A percentile compares a stretch with the other conserved stretches of the same genome.
Evolutionary conservation across 1,284 basidiomycete genomes (phyloP).

Genomic region (Sanghuangporus baumii): DNA sequence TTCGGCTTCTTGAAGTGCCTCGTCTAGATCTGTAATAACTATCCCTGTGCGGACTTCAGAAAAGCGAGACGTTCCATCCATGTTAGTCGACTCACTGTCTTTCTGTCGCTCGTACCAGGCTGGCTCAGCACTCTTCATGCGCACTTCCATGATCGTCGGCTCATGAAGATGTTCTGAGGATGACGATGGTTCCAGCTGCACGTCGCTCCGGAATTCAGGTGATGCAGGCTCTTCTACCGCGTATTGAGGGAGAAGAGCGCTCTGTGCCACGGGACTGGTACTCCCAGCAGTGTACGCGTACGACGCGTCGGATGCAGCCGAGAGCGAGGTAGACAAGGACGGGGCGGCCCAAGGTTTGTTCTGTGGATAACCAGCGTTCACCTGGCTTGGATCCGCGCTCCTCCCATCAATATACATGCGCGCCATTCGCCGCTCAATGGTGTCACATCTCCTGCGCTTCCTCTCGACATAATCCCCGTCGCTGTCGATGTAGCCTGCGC

Average conservation of each 20-base stretch:
- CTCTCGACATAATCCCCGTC: not conserved
- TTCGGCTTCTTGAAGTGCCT: slow-evolving; percentile 11
- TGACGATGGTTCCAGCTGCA: not conserved
- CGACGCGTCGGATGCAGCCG: slow-evolving; percentile 5
- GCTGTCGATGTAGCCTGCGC: not conserved
- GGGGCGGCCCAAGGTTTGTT: not conserved
- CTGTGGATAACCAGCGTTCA: not conserved
- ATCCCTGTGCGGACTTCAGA: slow-evolving; percentile 10
- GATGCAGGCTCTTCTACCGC: slow-evolving; percentile 16
- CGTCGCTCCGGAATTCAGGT: not conserved
- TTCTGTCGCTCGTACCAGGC: slow-evolving; percentile 18
- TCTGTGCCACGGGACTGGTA: slow-evolving; percentile 5
- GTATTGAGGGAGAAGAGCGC: slow-evolving; percentile 3
- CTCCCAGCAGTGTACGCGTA: slow-evolving; percentile 11
- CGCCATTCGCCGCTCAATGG: slow-evolving; percentile 15
- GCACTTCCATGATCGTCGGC: slow-evolving; percentile 10
- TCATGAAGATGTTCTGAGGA: not conserved
- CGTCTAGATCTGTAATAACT: slow-evolving; percentile 19
- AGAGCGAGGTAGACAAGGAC: not conserved
- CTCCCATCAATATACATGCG: slow-evolving; percentile 10
- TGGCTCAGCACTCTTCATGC: slow-evolving; percentile 17
- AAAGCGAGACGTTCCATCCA: not conserved
- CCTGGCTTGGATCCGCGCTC: not conserved
- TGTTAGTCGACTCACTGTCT: slow-evolving; percentile 8
- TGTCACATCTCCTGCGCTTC: slow-evolving; percentile 13